phyloP scores from a whole-genome alignment of 805 yeast species.

The Barnettozyma botsteinii region DNA sequence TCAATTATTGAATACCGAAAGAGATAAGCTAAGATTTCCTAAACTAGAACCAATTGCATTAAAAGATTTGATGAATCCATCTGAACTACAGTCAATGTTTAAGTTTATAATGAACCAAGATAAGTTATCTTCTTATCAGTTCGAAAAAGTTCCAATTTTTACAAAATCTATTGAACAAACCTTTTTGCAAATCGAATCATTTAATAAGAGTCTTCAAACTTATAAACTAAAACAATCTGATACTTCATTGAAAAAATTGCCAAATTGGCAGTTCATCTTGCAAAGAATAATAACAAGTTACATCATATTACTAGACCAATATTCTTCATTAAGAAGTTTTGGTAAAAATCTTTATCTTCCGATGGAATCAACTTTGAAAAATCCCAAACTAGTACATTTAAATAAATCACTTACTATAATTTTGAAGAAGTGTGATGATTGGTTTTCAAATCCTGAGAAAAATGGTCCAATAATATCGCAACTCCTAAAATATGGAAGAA shows the following conservation, averaged over 20 bases:
- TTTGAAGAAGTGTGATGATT: slow-evolving; percentile 30
- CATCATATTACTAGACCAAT: slow-evolving; percentile 37
- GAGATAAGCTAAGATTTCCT: slow-evolving; percentile 27
- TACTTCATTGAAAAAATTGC: slow-evolving; percentile 26
- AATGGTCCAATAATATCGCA: slow-evolving; percentile 40
- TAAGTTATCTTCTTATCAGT: slow-evolving; percentile 22
- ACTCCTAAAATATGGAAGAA: slow-evolving; percentile 36
- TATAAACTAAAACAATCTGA: slow-evolving; percentile 22
- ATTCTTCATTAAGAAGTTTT: slow-evolving; percentile 33
- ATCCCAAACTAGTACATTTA: slow-evolving; percentile 31
- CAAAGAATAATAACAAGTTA: slow-evolving; percentile 40
- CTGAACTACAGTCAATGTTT: slow-evolving; percentile 31
- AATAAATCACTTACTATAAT: slow-evolving; percentile 9
- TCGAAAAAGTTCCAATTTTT: slow-evolving; percentile 26
- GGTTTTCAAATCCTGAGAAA: slow-evolving; percentile 33
- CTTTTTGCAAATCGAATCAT: slow-evolving; percentile 16
- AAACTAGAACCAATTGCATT: slow-evolving; percentile 27
- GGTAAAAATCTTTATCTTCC: slow-evolving; percentile 39
- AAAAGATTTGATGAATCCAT: slow-evolving; percentile 29
- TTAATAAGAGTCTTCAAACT: slow-evolving; percentile 23
- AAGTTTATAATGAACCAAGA: slow-evolving; percentile 26
- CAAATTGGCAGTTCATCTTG: slow-evolving; percentile 35
- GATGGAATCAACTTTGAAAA: slow-evolving; percentile 33
- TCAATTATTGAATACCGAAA: slow-evolving; percentile 27
- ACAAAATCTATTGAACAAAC: slow-evolving; percentile 22